Percentiles rank a stretch among this genome's conserved stretches.
Conservation (phyloP, 169 alveolate genomes). For the Plasmodium gonderi region DNA sequence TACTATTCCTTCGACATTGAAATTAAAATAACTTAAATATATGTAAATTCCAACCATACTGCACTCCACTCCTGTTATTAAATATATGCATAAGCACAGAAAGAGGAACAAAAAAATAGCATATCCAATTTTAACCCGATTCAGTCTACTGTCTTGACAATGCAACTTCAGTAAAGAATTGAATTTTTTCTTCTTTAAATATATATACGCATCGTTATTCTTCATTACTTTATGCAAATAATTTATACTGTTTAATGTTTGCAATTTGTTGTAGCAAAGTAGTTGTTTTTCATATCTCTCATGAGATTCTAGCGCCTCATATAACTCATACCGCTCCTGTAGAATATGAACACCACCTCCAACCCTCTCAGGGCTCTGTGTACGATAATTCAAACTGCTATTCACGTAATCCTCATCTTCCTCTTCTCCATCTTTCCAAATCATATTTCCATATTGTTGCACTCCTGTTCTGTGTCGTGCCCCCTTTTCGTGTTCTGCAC, state of each 20-base stretch:
- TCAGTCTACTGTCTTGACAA: not conserved
- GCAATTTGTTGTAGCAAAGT: slow-evolving; percentile 28
- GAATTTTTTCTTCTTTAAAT: slow-evolving; percentile 58
- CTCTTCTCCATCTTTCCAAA: not conserved
- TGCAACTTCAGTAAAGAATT: slow-evolving; percentile 18
- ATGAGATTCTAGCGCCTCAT: not conserved
- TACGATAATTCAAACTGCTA: not conserved
- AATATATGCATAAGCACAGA: slow-evolving; percentile 28
- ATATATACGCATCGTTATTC: slow-evolving; percentile 63
- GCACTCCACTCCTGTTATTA: slow-evolving; percentile 28
- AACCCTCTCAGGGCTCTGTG: too few relatives aligned
- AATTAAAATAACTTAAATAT: slow-evolving; percentile 50
- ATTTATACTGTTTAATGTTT: slow-evolving; percentile 20
- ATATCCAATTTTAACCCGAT: slow-evolving; percentile 24
- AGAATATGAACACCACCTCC: too few relatives aligned
- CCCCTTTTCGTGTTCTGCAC: not conserved
- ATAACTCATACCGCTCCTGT: too few relatives aligned
- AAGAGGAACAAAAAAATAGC: slow-evolving; percentile 11
- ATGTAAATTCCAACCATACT: slow-evolving; percentile 52
- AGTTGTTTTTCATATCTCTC: slow-evolving; percentile 12
- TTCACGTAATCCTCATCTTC: not conserved
- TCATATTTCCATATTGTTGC: not conserved
- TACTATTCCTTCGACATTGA: slow-evolving; percentile 45
- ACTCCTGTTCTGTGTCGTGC: not conserved
- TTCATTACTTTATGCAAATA: slow-evolving; percentile 36